phyloP scores from a whole-genome alignment of 495 filamentous ascomycete genomes.

The Penicillium dipodomyicola region DNA sequence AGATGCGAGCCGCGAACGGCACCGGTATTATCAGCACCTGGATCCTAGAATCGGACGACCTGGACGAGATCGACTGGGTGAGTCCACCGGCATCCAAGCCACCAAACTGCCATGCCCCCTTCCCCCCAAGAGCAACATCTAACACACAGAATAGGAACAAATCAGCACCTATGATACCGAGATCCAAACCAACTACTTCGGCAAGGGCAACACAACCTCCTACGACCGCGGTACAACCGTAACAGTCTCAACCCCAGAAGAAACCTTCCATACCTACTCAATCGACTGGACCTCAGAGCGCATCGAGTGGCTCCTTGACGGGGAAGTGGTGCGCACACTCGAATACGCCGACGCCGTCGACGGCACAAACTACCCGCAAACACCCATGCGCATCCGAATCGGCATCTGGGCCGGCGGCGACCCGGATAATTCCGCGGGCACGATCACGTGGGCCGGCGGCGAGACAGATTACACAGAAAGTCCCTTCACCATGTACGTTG shows the following conservation, averaged over 20 bases:
- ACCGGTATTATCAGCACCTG: slow-evolving; percentile 75
- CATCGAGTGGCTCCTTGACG: slow-evolving; percentile 81
- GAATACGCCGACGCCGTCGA: slow-evolving; percentile 55
- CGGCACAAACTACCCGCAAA: slow-evolving; percentile 81
- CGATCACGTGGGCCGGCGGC: slow-evolving; percentile 77
- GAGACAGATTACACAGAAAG: slow-evolving; percentile 67
- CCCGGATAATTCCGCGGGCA: slow-evolving; percentile 58
- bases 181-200: slow-evolving; percentile 91
- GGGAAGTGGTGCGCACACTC: slow-evolving; percentile 70
- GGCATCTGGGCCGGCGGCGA: slow-evolving; percentile 90
- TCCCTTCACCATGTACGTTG: slow-evolving; percentile 75
- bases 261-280: slow-evolving; percentile 74
- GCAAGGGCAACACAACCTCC: slow-evolving; percentile 75
- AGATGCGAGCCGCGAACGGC: slow-evolving; percentile 69
- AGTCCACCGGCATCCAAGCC: slow-evolving; percentile 27
- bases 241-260: slow-evolving; percentile 61
- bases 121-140: neutral
- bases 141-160: slow-evolving; percentile 34
- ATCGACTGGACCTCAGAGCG: slow-evolving; percentile 77
- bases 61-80: slow-evolving; percentile 96
- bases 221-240: slow-evolving; percentile 72
- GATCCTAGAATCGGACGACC: slow-evolving; percentile 80
- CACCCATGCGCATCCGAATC: slow-evolving; percentile 81
- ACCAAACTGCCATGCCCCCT: neutral
- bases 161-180: slow-evolving; percentile 60